Evolutionary conservation across 208 protist genomes (phyloP).

Genomic region (Leishmania guyanensis): DNA sequence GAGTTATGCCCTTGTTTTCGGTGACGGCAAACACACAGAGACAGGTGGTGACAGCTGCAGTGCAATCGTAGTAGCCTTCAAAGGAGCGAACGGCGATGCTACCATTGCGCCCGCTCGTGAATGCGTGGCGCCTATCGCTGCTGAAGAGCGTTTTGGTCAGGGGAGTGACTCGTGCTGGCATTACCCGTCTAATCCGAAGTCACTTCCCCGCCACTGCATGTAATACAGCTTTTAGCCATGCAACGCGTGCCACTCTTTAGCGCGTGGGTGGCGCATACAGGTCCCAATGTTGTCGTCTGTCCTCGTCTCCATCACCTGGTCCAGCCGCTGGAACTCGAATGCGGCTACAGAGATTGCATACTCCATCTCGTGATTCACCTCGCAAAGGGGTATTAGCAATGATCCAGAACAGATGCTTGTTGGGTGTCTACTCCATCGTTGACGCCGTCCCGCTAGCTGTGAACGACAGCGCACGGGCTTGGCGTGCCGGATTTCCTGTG

Average conservation of each 20-base stretch:
- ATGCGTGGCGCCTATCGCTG: slow-evolving; percentile 16
- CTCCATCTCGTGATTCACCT: slow-evolving; percentile 58
- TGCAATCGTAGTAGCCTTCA: slow-evolving; percentile 6
- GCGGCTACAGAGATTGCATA: slow-evolving; percentile 30
- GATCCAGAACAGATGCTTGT: slow-evolving; percentile 34
- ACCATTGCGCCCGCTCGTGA: slow-evolving; percentile 46
- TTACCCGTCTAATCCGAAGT: neutral
- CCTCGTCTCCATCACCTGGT: neutral
- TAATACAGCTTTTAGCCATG: neutral
- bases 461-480: slow-evolving; percentile 37
- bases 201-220: neutral
- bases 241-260: neutral
- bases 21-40: neutral
- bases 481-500: slow-evolving; percentile 37
- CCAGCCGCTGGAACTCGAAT: neutral
- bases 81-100: slow-evolving; percentile 43
- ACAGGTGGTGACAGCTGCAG: neutral
- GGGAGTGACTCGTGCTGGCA: neutral
- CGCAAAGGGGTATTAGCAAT: slow-evolving; percentile 51
- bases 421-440: slow-evolving; percentile 46
- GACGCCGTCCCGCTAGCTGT: slow-evolving; percentile 1
- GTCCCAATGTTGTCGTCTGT: neutral
- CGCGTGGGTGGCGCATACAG: neutral
- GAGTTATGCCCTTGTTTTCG: neutral
- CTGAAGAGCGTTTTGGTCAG: neutral